Evolutionary conservation across 805 yeast genomes (phyloP), one percentile per base, ranked within the genome.

Genomic region (Candida yuanshanica): DNA sequence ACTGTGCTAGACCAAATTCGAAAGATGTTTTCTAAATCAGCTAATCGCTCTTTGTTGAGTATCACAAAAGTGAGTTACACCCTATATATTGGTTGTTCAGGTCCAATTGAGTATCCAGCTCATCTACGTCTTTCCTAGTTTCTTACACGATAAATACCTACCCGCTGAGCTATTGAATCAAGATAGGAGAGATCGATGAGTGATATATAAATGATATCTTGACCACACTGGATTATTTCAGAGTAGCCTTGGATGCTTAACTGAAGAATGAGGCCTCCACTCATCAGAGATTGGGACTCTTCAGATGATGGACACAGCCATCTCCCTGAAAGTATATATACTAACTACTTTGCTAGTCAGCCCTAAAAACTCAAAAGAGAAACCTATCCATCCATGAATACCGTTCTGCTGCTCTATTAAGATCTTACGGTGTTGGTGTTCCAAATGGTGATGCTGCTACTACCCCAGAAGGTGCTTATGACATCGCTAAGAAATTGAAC

Each of bases 401-500:
- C 79, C 87, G 97, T 66, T 86, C 97, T 24, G 96, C 98, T 39
- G 84, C 83, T 48, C 69, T 93, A 43, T 77, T 93, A 58, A 76
- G 81, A 63, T 45, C 42, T 34, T 91, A 89, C 70, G 95, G 90
- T 48, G 81, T 93, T 38, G 89, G 88, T 50, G 90, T 88, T 37
- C 99, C 99, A 47, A 73, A 72, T 43, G 99, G 99, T 59, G 80
- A 73, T 51, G 93, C 96, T 47, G 95, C 98, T 51, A 76, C 81
- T 56, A 84, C 96, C 38, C 81, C 96, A 37, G 83, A 84, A 58
- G 95, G 83, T 50, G 98, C 98, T 33, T 85, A 64, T 64, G 74
- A 81, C 45, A 80, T 82, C 40, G 98, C 98, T 53, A 76, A 81
- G 68, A 68, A 72, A 43, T 75, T 93, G 60, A 75, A 76, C 54